phyloP scores from a whole-genome alignment of 371 early-diverging fungal genomes.

The Apophysomyces variabilis region DNA sequence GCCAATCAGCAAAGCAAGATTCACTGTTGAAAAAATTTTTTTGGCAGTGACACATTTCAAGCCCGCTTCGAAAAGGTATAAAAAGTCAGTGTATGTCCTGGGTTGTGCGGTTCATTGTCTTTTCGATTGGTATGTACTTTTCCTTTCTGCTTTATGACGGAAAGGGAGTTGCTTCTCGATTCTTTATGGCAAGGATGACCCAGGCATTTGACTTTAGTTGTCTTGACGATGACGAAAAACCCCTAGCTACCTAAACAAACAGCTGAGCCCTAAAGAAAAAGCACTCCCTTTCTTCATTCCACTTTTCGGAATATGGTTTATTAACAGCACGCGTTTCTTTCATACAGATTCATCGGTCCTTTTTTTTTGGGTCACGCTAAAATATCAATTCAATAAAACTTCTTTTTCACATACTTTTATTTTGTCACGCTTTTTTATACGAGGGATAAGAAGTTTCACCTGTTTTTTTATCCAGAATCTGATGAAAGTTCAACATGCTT shows the following conservation, averaged over 20 bases:
- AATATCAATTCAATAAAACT: too few species aligned
- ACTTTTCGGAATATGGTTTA: neutral
- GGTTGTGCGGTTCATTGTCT: neutral
- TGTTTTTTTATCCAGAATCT: too few species aligned
- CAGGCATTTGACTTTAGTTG: slow-evolving; percentile 59
- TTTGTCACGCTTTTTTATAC: too few species aligned
- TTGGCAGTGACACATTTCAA: neutral
- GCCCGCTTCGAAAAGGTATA: neutral
- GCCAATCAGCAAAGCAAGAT: too few species aligned
- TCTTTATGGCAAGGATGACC: slow-evolving; percentile 36
- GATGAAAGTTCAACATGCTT: too few species aligned
- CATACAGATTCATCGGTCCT: neutral
- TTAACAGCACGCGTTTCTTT: neutral
- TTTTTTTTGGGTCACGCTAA: neutral
- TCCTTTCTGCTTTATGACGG: neutral
- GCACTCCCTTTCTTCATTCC: slow-evolving; percentile 8
- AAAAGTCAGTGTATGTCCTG: neutral
- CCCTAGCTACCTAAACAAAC: slow-evolving; percentile 45
- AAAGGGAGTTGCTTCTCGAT: neutral
- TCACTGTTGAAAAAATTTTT: slow-evolving; percentile 4
- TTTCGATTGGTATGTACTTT: slow-evolving; percentile 8
- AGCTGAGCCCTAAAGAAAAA: slow-evolving; percentile 30
- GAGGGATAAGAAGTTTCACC: too few species aligned
- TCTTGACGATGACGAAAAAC: slow-evolving; percentile 49
- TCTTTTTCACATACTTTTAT: too few species aligned